These are phyloP conservation scores for Penicillium sp. DNA, from an alignment of 2,329 filamentous ascomycete genomes.

Conservation along the genomic window DNA sequence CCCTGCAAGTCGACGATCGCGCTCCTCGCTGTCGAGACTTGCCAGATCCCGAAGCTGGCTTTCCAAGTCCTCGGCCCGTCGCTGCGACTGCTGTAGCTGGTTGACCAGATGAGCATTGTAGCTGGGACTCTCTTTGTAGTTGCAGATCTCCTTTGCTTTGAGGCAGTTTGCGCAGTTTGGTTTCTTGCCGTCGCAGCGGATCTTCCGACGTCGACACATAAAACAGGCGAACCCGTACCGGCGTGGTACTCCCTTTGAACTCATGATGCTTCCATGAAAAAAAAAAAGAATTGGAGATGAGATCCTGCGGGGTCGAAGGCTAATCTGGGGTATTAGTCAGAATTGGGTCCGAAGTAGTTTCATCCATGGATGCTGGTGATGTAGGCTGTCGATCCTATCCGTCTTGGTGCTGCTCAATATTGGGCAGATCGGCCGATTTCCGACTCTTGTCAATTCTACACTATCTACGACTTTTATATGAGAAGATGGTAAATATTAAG, in stretches of 20 bases:
- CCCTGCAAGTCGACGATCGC: conserved; percentile 8
- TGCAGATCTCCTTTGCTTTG: conserved; percentile 14
- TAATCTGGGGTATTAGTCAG: background rate
- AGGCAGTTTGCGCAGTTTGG: conserved; percentile 25
- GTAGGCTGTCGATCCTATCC: background rate
- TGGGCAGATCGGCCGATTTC: background rate
- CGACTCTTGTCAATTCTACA: too few species aligned
- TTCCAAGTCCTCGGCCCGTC: conserved; percentile 8
- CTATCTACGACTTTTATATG: too few species aligned
- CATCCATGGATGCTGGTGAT: background rate
- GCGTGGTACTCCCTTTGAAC: background rate
- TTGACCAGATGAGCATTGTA: conserved; percentile 8
- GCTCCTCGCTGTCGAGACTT: background rate
- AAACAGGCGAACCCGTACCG: conserved; percentile 21
- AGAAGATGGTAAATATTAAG: background rate
- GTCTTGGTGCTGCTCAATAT: background rate
- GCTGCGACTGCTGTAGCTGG: conserved; percentile 11
- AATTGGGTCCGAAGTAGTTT: background rate
- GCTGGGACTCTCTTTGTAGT: conserved; percentile 12
- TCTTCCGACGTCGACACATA: conserved; percentile 24
- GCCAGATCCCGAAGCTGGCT: conserved; percentile 7
- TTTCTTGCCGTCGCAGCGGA: conserved; percentile 25
- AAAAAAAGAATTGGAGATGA: too few species aligned
- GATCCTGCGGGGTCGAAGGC: background rate
- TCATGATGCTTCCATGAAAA: background rate